Evolutionary conservation across 2,329 filamentous ascomycete genomes (phyloP).

Genomic region (Sarocladiaceae sp.): DNA sequence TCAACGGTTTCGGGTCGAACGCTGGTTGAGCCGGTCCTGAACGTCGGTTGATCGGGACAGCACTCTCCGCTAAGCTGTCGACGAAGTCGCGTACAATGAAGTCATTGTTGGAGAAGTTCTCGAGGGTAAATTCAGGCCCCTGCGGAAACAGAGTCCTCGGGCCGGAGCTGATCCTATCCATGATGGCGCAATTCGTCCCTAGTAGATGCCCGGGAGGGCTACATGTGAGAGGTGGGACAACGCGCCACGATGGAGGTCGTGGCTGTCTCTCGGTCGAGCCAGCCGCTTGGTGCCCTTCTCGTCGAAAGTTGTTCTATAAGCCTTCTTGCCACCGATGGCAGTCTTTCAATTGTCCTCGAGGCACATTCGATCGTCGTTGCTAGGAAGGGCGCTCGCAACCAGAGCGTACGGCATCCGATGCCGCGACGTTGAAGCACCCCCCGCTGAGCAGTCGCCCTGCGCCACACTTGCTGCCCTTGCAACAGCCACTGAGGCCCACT

Average conservation of each 20-base stretch:
- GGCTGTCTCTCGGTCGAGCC: neutral
- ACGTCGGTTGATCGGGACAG: constrained; percentile 73
- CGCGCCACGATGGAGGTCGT: neutral
- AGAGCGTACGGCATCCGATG: neutral
- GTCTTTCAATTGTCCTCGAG: neutral
- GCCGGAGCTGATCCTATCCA: constrained; percentile 41
- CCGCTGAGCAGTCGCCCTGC: neutral
- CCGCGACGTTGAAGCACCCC: constrained; percentile 1
- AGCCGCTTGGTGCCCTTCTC: neutral
- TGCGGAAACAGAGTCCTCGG: constrained; percentile 69
- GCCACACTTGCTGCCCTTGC: neutral
- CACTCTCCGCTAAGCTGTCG: constrained; percentile 83
- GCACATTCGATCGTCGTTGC: neutral
- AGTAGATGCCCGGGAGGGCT: constrained; percentile 17
- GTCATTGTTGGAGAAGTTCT: constrained; percentile 84
- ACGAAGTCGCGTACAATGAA: constrained; percentile 99
- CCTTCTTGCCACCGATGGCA: too few species aligned
- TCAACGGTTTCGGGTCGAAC: constrained; percentile 96
- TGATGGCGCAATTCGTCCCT: constrained; percentile 19
- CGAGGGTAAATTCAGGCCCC: constrained; percentile 79
- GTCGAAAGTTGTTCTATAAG: too few species aligned
- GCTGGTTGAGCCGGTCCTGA: constrained; percentile 59
- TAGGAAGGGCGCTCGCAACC: neutral
- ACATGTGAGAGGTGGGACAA: constrained; percentile 22
- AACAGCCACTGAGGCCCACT: neutral